Percentiles rank a stretch among this genome's conserved stretches.
Conservation (phyloP, 306 rosid genomes). For the Albizia julibrissin region DNA sequence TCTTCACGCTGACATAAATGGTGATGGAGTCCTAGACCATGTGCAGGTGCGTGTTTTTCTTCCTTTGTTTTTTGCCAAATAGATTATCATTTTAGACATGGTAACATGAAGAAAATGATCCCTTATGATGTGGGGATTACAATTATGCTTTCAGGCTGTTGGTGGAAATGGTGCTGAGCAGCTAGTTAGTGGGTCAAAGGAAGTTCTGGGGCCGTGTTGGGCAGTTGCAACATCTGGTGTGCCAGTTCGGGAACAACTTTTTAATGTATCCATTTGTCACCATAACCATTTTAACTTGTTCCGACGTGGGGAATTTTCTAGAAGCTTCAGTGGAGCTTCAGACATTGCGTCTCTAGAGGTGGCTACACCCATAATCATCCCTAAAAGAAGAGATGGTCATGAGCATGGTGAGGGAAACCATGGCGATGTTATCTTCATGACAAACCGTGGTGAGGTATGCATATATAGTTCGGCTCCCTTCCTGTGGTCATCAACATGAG, state of each 20-base stretch:
- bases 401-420: conserved; percentile 93
- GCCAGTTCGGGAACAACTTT: conserved; percentile 89
- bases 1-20: conserved; percentile 97
- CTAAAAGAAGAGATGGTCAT: conserved; percentile 79
- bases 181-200: conserved; percentile 96
- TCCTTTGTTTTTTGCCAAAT: not conserved
- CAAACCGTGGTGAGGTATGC: conserved; percentile 95
- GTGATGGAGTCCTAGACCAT: conserved; percentile 98
- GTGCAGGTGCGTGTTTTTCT: conserved; percentile 65
- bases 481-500: too few relatives aligned
- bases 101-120: not conserved
- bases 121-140: not conserved
- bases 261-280: conserved; percentile 95
- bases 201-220: conserved; percentile 95
- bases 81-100: not conserved
- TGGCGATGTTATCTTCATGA: conserved; percentile 94
- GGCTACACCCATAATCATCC: conserved; percentile 91
- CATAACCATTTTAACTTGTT: conserved; percentile 76
- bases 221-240: conserved; percentile 99
- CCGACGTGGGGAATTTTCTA: conserved; percentile 81
- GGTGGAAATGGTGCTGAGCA: conserved; percentile 97
- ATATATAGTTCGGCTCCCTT: too few relatives aligned
- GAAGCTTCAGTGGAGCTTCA: conserved; percentile 62
- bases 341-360: conserved; percentile 80
- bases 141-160: conserved; percentile 68